A percentile compares a stretch with the other conserved stretches of the same genome.
phyloP scores from a whole-genome alignment of 2,329 filamentous ascomycete species.

The Fusarium cicatricum region DNA sequence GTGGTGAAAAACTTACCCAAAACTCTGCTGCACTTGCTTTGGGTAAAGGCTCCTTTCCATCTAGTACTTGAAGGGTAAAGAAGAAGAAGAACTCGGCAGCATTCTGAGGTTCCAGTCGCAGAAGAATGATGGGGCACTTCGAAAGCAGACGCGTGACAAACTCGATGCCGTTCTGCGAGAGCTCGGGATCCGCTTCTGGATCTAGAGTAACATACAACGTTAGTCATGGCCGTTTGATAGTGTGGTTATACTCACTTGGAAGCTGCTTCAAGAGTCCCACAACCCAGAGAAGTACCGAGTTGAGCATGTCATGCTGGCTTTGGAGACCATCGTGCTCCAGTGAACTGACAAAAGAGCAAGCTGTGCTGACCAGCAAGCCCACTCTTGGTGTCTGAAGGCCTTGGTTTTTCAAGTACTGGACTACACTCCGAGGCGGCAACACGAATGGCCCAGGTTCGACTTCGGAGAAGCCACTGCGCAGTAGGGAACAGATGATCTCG shows the following conservation, averaged over 20 bases:
- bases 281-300: slow-evolving; percentile 67
- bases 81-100: slow-evolving; percentile 73
- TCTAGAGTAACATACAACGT: slow-evolving; percentile 51
- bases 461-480: slow-evolving; percentile 80
- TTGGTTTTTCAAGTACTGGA: slow-evolving; percentile 70
- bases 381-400: slow-evolving; percentile 69
- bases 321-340: slow-evolving; percentile 55
- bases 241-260: slow-evolving; percentile 54
- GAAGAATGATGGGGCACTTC: slow-evolving; percentile 67
- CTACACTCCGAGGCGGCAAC: slow-evolving; percentile 71
- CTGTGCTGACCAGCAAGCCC: slow-evolving; percentile 74
- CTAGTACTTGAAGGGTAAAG: slow-evolving; percentile 75
- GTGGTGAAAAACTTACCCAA: slow-evolving; percentile 64
- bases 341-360: slow-evolving; percentile 73
- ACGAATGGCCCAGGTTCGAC: slow-evolving; percentile 79
- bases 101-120: slow-evolving; percentile 63
- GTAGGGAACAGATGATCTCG: slow-evolving; percentile 74
- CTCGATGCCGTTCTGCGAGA: slow-evolving; percentile 78
- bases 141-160: slow-evolving; percentile 71
- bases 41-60: slow-evolving; percentile 76
- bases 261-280: slow-evolving; percentile 68
- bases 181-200: slow-evolving; percentile 75
- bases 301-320: slow-evolving; percentile 58
- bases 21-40: slow-evolving; percentile 79
- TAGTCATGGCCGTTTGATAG: background rate